These are phyloP conservation scores for Misopates orontium DNA, from an alignment of 257 asterid genomes.

Conservation along the genomic window DNA sequence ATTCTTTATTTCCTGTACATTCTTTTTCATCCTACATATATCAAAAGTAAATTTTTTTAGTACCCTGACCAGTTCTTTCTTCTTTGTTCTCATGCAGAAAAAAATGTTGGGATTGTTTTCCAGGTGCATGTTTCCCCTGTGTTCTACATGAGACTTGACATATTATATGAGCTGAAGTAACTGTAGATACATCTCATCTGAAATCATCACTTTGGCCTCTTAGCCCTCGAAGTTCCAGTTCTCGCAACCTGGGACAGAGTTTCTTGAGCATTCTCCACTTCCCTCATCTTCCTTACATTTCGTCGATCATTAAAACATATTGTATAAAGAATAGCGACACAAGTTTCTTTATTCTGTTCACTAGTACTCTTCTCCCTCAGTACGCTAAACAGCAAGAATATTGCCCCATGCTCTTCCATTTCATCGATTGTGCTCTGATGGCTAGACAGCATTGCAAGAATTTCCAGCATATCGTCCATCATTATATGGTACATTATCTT, in stretches of 20 bases:
- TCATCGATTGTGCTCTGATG: slow-evolving; percentile 45
- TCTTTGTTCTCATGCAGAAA: slow-evolving; percentile 51
- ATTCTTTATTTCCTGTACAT: too few relatives aligned
- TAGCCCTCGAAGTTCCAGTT: slow-evolving; percentile 56
- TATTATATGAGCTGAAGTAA: not conserved
- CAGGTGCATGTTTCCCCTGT: slow-evolving; percentile 83
- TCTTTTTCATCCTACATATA: too few relatives aligned
- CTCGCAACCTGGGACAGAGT: slow-evolving; percentile 34
- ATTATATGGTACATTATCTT: slow-evolving; percentile 34
- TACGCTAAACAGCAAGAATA: slow-evolving; percentile 35
- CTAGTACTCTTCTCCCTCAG: slow-evolving; percentile 25
- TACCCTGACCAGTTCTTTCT: not conserved
- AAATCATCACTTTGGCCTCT: slow-evolving; percentile 13
- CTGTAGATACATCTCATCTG: not conserved
- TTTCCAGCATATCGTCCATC: slow-evolving; percentile 40
- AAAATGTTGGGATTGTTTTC: slow-evolving; percentile 80
- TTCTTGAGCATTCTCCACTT: slow-evolving; percentile 30
- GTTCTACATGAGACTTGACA: slow-evolving; percentile 47
- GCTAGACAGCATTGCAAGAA: slow-evolving; percentile 40
- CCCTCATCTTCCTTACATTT: slow-evolving; percentile 35
- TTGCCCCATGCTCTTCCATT: slow-evolving; percentile 44
- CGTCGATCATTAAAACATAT: slow-evolving; percentile 41
- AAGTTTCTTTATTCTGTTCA: slow-evolving; percentile 42
- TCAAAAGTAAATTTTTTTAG: too few relatives aligned
- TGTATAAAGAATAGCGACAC: slow-evolving; percentile 37